Base-by-base conservation (phyloP, 2,329 filamentous ascomycete species). In the Apiospora malaysiana region DNA sequence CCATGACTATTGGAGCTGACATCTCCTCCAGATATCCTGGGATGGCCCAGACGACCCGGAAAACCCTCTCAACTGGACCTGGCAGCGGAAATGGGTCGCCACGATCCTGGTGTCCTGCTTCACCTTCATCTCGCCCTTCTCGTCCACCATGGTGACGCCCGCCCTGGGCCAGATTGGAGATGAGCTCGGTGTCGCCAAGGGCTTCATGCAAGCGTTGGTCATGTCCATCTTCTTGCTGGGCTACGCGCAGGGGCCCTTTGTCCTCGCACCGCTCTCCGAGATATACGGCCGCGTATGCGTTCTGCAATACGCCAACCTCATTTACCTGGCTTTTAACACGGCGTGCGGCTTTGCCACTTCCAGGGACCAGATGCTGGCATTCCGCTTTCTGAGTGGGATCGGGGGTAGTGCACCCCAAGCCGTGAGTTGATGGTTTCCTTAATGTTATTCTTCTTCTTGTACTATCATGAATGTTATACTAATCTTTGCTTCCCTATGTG, bases 41-140 rank as follows among this genome's bases (percentile, higher is more conserved):
- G 79, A 83, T 68, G 83, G 84, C 0, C 80, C 82, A 4, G 78
- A 86, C n/a, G 82, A 84, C 70, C 80, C 80, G 2, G 71, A 68
- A 3, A 82, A 84, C 70, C 82, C 82, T 2, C 75, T 79, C 67
- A 89, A 89, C 75, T 90, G 87, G 86, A 75, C 73, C 1, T 75
- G 72, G 21, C 49, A 72, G 45, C 76, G 77, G 72, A 82, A 81
- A 72, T 82, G 79, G 80, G 75, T 75, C 0, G 76, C 79, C 2
- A 82, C 80, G 2, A 72, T 82, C 21, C 76, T 78, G 37, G 81
- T 81, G n/a, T 83, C 80, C 0, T 79, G 75, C 70, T 82, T 81
- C 71, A 88, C 86, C 1, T 88, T 89, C 75, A 87, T 89, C 69
- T 88, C 87, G 0, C 87, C 88, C 0, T 84, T 89, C 1, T 85